A percentile compares a stretch with the other conserved stretches of the same genome.
Conservation (phyloP, 345 rosid species). For the Eucalyptus fibrosa region DNA sequence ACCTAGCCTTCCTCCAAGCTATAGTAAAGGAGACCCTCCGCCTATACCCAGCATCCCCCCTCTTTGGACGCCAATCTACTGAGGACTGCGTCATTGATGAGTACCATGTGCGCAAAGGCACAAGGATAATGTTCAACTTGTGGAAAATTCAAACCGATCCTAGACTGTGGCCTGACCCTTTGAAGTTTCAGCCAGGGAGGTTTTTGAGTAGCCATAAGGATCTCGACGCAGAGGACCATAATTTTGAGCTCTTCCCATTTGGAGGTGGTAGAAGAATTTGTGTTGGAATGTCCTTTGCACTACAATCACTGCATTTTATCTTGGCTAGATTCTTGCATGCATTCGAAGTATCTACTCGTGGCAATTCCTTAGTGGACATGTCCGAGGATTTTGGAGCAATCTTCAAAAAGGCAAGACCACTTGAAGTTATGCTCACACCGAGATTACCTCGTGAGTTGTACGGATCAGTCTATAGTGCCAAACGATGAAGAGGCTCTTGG, state of each 20-base stretch:
- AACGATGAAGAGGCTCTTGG: neutral
- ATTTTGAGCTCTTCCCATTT: constrained; percentile 27
- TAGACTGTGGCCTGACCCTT: constrained; percentile 13
- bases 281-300: constrained; percentile 8
- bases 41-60: constrained; percentile 13
- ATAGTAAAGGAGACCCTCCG: constrained; percentile 21
- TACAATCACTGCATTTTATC: constrained; percentile 6
- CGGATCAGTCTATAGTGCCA: neutral
- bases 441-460: neutral
- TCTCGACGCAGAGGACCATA: constrained; percentile 11
- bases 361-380: constrained; percentile 3
- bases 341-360: constrained; percentile 1
- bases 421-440: constrained; percentile 4
- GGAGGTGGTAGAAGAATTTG: constrained; percentile 32
- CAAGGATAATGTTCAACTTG: constrained; percentile 10
- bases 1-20: constrained; percentile 18
- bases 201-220: constrained; percentile 11
- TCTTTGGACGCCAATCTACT: constrained; percentile 4
- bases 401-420: neutral
- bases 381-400: constrained; percentile 1
- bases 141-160: constrained; percentile 22
- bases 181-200: constrained; percentile 22
- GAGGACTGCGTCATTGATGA: constrained; percentile 12
- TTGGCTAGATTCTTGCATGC: constrained; percentile 21
- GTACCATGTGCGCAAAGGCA: constrained; percentile 11